Evolutionary conservation across 768 basidiomycete species (phyloP), one percentile per base, ranked within the genome.

Genomic region (Mycena belliarum): DNA sequence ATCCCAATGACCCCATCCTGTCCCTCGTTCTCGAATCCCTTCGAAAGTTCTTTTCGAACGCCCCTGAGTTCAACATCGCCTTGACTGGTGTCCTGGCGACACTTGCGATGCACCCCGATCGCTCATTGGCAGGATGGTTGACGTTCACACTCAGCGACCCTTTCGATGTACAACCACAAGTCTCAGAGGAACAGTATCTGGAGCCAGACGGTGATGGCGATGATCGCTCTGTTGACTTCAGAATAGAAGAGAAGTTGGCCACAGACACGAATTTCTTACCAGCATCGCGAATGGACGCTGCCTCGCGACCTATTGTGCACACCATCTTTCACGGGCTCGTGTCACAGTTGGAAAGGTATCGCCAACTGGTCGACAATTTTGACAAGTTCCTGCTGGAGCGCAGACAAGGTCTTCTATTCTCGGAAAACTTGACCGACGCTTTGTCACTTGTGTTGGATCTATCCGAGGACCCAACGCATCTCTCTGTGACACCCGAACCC

Each of bases 401-500:
- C 33, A 82, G 96, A 18, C 89, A 89, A 67, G 95, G 95, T 2
- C 78, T 98, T 10, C 73, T 96, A 18, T 97, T 96, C 71, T 89
- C 89, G 4, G 95, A 97, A 73, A 95, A 95, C 68, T 75, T 97
- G 33, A 90, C 87, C 8, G 96, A 98, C 65, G 95, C 95, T 4
- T 76, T 98, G 56, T 88, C 81, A 43, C 75, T 93, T 44, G 81
- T 78, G 15, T 75, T 94, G 52, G 88, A 94, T 55, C 71, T 89
- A 23, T 75, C 79, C 3, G 77, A 82, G 18, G 81, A 84, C 50
- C 70, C 77, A 14, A 69, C 61, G 57, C 63, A 63, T 38, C 59
- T 67, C 35, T 59, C 66, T 40, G 60, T 66, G 24, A 54, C 66
- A n/a, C 53, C 72, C 14, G 73, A 74, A 44, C 58, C 69, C 2